Conservation (phyloP, 164 flowering plant genomes). For the Amborella trichopoda region DNA sequence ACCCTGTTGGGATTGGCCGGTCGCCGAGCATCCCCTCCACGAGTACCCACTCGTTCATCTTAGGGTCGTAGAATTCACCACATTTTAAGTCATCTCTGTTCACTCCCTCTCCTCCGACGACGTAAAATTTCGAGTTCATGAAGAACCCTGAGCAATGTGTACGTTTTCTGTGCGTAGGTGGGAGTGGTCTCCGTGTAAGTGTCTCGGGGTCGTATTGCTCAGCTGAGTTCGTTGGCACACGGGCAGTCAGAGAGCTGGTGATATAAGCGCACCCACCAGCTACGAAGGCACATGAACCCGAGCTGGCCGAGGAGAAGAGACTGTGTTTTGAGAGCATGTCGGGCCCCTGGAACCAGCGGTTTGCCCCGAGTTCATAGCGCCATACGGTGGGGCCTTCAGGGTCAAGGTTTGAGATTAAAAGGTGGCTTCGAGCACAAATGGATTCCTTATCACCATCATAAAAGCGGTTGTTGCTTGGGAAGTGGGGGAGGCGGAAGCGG, state of each 20-base stretch:
- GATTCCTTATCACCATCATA: slow-evolving; percentile 59
- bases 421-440: slow-evolving; percentile 59
- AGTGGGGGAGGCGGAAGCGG: slow-evolving; percentile 38
- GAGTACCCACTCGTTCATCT: slow-evolving; percentile 36
- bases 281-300: slow-evolving; percentile 47
- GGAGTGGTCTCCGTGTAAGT: slow-evolving; percentile 47
- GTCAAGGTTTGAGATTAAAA: slow-evolving; percentile 69
- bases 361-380: slow-evolving; percentile 50
- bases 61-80: slow-evolving; percentile 49
- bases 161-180: slow-evolving; percentile 37
- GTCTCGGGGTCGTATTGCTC: slow-evolving; percentile 46
- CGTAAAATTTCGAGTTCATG: slow-evolving; percentile 69
- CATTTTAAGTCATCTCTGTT: slow-evolving; percentile 38
- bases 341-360: slow-evolving; percentile 58
- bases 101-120: slow-evolving; percentile 58
- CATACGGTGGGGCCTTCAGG: slow-evolving; percentile 41
- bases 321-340: slow-evolving; percentile 59
- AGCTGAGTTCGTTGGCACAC: slow-evolving; percentile 46
- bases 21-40: slow-evolving; percentile 55
- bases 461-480: slow-evolving; percentile 51
- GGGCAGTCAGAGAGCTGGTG: no score
- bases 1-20: slow-evolving; percentile 23
- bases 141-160: slow-evolving; percentile 56
- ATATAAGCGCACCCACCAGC: slow-evolving; percentile 58
- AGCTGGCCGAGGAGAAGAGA: slow-evolving; percentile 65